phyloP scores from a whole-genome alignment of 768 basidiomycete species.

The Mycena kentingensis region DNA sequence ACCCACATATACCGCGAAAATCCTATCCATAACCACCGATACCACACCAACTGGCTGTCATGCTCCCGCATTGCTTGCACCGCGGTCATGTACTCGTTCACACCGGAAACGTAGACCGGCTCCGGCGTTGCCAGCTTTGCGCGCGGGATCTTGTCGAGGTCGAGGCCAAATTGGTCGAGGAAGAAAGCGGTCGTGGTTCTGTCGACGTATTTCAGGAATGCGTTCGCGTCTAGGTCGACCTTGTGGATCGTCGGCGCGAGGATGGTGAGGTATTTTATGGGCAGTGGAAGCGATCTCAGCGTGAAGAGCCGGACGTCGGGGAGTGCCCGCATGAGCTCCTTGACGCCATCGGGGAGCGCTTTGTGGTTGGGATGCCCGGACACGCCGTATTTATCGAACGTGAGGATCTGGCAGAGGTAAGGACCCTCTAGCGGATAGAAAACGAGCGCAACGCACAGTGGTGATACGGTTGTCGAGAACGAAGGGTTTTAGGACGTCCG shows the following conservation, averaged over 20 bases:
- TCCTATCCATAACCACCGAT: conserved; percentile 78
- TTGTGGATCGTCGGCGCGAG: conserved; percentile 55
- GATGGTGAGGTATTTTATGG: conserved; percentile 64
- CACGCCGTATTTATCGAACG: conserved; percentile 77
- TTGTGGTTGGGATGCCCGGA: conserved; percentile 89
- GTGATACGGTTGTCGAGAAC: conserved; percentile 60
- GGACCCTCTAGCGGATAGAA: conserved; percentile 2
- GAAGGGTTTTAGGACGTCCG: conserved; percentile 59
- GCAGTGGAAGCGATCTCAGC: conserved; percentile 58
- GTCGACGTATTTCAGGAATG: conserved; percentile 30
- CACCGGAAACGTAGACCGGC: conserved; percentile 59
- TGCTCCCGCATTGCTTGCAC: conserved; percentile 74
- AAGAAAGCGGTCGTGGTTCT: neutral
- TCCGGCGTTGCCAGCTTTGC: conserved; percentile 10
- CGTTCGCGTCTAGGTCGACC: conserved; percentile 38
- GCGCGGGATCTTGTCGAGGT: neutral
- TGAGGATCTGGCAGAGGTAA: conserved; percentile 64
- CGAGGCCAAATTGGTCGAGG: conserved; percentile 6
- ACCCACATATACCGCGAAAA: conserved; percentile 94
- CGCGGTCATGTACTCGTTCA: conserved; percentile 55
- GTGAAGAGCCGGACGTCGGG: conserved; percentile 50
- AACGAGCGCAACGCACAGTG: conserved; percentile 44
- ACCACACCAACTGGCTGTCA: conserved; percentile 81
- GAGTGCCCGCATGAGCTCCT: conserved; percentile 40
- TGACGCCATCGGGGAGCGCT: conserved; percentile 62